Percentiles rank a stretch among this genome's conserved stretches.
phyloP scores from a whole-genome alignment of 2,329 filamentous ascomycete genomes.

The Penicillium sp. region DNA sequence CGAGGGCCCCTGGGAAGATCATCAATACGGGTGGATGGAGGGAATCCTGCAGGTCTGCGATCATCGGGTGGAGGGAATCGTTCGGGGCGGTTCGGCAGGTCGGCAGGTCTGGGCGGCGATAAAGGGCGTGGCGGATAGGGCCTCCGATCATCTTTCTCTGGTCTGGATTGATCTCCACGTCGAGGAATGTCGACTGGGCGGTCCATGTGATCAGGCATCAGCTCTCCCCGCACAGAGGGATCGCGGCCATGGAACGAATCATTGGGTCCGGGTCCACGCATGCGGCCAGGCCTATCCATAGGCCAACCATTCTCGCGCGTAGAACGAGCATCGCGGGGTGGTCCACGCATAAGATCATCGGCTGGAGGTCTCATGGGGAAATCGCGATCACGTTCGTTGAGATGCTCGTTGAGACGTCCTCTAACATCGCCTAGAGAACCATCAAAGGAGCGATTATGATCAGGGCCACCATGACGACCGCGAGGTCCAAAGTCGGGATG shows the following conservation, averaged over 20 bases:
- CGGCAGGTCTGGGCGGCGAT: slow-evolving; percentile 29
- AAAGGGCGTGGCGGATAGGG: slow-evolving; percentile 25
- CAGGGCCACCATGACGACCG: slow-evolving; percentile 39
- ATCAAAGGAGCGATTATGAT: slow-evolving; percentile 40
- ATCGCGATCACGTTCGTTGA: slow-evolving; percentile 38
- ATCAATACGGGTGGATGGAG: slow-evolving; percentile 39
- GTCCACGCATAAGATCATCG: slow-evolving; percentile 44
- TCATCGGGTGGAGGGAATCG: slow-evolving; percentile 37
- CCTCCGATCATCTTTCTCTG: slow-evolving; percentile 38
- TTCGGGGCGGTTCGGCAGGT: slow-evolving; percentile 39
- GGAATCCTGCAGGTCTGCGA: slow-evolving; percentile 32
- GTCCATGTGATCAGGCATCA: slow-evolving; percentile 36
- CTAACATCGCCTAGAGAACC: slow-evolving; percentile 34
- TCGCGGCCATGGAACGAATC: slow-evolving; percentile 32
- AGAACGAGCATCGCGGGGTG: slow-evolving; percentile 35
- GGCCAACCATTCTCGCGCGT: slow-evolving; percentile 40
- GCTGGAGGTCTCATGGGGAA: slow-evolving; percentile 32
- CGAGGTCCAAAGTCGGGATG: slow-evolving; percentile 39
- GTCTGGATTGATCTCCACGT: slow-evolving; percentile 30
- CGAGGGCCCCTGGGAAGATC: slow-evolving; percentile 57
- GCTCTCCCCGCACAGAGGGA: slow-evolving; percentile 35
- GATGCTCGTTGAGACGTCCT: slow-evolving; percentile 34
- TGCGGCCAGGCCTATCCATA: slow-evolving; percentile 36
- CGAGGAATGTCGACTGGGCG: slow-evolving; percentile 31
- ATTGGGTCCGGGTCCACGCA: slow-evolving; percentile 30